phyloP scores from a whole-genome alignment of 805 yeast genomes.

The Candida palmyrensis region DNA sequence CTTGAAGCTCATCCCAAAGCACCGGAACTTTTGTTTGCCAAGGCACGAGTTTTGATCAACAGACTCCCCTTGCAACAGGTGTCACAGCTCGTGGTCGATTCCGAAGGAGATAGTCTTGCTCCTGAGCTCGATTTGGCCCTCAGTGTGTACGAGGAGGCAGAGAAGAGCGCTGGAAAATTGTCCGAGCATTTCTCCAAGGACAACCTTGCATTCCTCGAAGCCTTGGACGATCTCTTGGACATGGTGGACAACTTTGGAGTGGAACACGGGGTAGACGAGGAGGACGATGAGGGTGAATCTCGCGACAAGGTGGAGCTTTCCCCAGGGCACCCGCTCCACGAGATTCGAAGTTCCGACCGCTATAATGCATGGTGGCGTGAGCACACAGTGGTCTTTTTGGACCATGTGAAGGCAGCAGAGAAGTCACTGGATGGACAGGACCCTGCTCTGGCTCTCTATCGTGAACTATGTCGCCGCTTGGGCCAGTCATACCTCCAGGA shows the following conservation, averaged over 20 bases:
- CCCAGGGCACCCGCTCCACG: conserved; percentile 52
- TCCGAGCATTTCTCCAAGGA: conserved; percentile 34
- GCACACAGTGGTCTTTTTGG: conserved; percentile 30
- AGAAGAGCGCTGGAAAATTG: conserved; percentile 19
- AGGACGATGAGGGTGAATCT: conserved; percentile 31
- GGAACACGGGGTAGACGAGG: conserved; percentile 50
- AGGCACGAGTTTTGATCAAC: conserved; percentile 50
- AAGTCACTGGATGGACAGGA: too few relatives aligned
- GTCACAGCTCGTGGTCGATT: conserved; percentile 42
- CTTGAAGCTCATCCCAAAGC: conserved; percentile 44
- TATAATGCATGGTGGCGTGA: conserved; percentile 57
- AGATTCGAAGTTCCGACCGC: conserved; percentile 31
- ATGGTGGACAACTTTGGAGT: conserved; percentile 63
- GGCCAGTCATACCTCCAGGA: conserved; percentile 63
- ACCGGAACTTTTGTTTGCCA: conserved; percentile 44
- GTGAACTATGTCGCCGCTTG: conserved; percentile 42
- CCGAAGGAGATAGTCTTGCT: conserved; percentile 28
- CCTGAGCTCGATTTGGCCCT: conserved; percentile 44
- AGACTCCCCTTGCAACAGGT: conserved; percentile 57
- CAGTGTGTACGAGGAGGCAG: conserved; percentile 40
- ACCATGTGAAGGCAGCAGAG: conserved; percentile 11
- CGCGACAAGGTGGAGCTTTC: conserved; percentile 27
- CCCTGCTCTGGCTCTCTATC: conserved; percentile 20
- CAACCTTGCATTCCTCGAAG: conserved; percentile 48
- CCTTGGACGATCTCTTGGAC: conserved; percentile 64